Evolutionary conservation across 257 asterid species (phyloP), one percentile per base, ranked within the genome.

Genomic region (Solanum bulbocastanum): DNA sequence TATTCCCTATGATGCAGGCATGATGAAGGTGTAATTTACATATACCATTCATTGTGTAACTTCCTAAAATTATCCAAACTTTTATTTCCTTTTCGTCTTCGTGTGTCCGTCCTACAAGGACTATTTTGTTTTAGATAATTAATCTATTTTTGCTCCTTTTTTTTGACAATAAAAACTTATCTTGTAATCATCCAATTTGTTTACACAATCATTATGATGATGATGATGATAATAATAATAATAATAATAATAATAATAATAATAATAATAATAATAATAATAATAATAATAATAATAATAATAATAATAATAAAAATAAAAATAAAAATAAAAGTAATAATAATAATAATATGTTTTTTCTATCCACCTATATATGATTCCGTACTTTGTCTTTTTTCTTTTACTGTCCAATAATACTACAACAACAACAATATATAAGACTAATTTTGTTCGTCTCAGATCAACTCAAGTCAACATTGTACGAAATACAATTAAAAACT

Each of bases 1-100:
- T 1, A 74, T 90, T 60, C 94, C 95, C 23, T 90, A 87, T 66
- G 89, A 86, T 23, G 66, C 94, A 42, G 88, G 87, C 42, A 39
- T 93, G 89, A 76, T 86, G 84, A 52, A 76, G 81, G 42, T 86
- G 23, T 87, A 78, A 86, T 60, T 66, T 56, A 30, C 56, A 20
- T 76, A 52, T 10, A 87, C 18, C 27, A 20, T 35, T 73, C 30
- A 73, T 35, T 73, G 1, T 71, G 42, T 71, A 71, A 14, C 22
- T 65, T 49, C 20, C 60, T 49, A 49, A 49, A 49, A 49, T 49
- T 58, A 58, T 20, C n/a, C 25, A 5, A 56, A 56, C 5, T 16
- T 32, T 37, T 27, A 27, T 68, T 68, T 68, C 22, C 37, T 13
- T 68, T 62, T 16, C 60, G 9, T 46, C 18, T 46, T 46, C 18